phyloP scores from a whole-genome alignment of 2,329 filamentous ascomycete species.

The Fusarium sp. region DNA sequence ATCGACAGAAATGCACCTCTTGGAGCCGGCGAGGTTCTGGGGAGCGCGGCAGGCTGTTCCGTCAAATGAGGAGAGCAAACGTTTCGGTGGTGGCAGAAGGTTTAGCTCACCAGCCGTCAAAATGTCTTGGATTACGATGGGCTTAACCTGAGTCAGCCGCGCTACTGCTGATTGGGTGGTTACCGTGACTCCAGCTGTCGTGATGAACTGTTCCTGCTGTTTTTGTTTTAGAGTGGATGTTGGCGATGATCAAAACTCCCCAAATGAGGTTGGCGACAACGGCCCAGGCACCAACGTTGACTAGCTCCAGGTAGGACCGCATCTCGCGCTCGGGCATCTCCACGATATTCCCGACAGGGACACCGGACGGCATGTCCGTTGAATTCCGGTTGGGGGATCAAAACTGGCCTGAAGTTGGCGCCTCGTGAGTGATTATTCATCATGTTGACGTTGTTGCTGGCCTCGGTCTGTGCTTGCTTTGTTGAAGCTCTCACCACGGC shows the following conservation, averaged over 20 bases:
- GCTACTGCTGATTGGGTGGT: constrained; percentile 22
- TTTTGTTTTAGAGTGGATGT: constrained; percentile 27
- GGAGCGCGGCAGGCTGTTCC: constrained; percentile 22
- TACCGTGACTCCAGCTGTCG: constrained; percentile 1
- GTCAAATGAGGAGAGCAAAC: constrained; percentile 24
- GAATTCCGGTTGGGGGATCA: not conserved
- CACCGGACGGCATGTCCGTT: not conserved
- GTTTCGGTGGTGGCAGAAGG: constrained; percentile 12
- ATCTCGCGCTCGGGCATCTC: not conserved
- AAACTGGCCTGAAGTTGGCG: constrained; percentile 10
- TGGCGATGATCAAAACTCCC: not conserved
- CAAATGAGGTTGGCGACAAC: not conserved
- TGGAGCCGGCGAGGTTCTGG: constrained; percentile 18
- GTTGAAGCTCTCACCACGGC: constrained; percentile 23
- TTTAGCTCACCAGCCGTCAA: constrained; percentile 1
- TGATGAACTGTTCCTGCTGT: constrained; percentile 32
- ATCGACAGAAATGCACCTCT: constrained; percentile 36
- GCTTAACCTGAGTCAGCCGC: constrained; percentile 24
- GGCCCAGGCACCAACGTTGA: constrained; percentile 1
- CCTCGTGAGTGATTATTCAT: constrained; percentile 8
- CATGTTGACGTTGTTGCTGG: not conserved
- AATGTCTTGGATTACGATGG: constrained; percentile 34
- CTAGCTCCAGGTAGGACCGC: not conserved
- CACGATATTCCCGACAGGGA: constrained; percentile 1
- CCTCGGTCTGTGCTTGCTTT: constrained; percentile 15